A percentile compares a stretch with the other conserved stretches of the same genome.
Evolutionary conservation across 2,329 filamentous ascomycete species (phyloP).

Genomic region (Pezicula rhizophila): DNA sequence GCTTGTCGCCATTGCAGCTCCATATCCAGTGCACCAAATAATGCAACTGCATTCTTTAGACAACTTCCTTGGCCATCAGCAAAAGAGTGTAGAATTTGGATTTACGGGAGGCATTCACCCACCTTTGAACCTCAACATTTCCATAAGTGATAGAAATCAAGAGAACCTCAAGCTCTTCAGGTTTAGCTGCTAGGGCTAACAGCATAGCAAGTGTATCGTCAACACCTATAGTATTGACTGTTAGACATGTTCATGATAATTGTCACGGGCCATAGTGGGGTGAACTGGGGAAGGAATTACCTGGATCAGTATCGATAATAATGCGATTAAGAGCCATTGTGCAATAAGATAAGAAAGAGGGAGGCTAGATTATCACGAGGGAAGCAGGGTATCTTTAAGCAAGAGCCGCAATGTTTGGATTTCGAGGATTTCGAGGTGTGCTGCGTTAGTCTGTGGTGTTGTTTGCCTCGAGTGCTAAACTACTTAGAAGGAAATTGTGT

Average conservation of each 20-base stretch:
- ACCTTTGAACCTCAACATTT: conserved; percentile 84
- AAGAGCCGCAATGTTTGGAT: not conserved
- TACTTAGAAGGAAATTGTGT: too few relatives aligned
- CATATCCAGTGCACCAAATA: conserved; percentile 88
- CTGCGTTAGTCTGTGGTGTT: too few relatives aligned
- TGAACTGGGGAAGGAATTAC: conserved; percentile 36
- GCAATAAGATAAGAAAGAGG: not conserved
- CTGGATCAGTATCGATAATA: conserved; percentile 93
- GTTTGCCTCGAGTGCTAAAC: too few relatives aligned
- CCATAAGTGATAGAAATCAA: conserved; percentile 90
- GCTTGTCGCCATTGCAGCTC: conserved; percentile 78
- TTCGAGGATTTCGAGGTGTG: not conserved
- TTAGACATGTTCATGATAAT: conserved; percentile 1
- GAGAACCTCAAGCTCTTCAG: conserved; percentile 79
- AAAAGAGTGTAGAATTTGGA: not conserved
- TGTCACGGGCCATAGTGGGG: conserved; percentile 5
- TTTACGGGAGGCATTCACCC: conserved; percentile 14
- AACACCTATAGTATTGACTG: conserved; percentile 48
- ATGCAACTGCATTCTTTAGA: conserved; percentile 77
- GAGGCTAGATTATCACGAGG: not conserved
- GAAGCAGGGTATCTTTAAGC: not conserved
- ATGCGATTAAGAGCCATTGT: conserved; percentile 66
- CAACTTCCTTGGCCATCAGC: conserved; percentile 47
- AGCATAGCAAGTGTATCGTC: conserved; percentile 89
- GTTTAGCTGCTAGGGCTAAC: conserved; percentile 72